Percentiles rank a stretch among this genome's conserved stretches.
These are phyloP conservation scores for Rossbeevera mucosa DNA, from an alignment of 768 basidiomycete species.

Conservation along the genomic window DNA sequence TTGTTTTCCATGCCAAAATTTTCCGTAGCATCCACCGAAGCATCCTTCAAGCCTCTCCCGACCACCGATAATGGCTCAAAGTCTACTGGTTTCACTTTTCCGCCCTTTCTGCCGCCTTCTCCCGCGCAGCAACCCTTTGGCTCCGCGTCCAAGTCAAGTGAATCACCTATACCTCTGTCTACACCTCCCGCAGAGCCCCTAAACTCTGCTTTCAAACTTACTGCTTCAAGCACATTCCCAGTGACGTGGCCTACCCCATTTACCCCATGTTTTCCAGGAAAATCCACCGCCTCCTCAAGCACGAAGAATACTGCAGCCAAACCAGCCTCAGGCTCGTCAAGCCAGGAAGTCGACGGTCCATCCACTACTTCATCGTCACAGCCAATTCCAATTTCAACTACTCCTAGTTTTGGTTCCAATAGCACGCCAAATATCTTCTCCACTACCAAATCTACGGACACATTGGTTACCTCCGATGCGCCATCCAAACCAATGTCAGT, in stretches of 20 bases:
- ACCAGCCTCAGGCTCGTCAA: conserved; percentile 2
- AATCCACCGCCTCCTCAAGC: conserved; percentile 9
- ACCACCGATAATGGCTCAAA: conserved; percentile 19
- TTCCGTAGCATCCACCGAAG: conserved; percentile 24
- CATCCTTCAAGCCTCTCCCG: conserved; percentile 7
- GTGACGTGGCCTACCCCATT: too few species aligned
- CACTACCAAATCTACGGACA: conserved; percentile 11
- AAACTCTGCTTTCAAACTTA: conserved; percentile 30
- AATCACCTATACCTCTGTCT: conserved; percentile 10
- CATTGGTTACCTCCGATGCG: conserved; percentile 20
- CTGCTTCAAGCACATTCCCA: conserved; percentile 10
- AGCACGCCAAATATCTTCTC: conserved; percentile 23
- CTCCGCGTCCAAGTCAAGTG: conserved; percentile 18
- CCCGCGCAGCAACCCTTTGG: conserved; percentile 11
- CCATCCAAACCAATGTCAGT: conserved; percentile 20
- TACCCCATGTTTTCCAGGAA: too few species aligned
- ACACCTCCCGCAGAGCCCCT: conserved; percentile 15
- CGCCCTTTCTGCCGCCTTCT: conserved; percentile 21
- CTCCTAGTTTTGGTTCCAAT: conserved; percentile 15
- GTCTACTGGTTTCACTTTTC: conserved; percentile 23
- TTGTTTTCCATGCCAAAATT: conserved; percentile 32
- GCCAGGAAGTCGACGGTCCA: conserved; percentile 10
- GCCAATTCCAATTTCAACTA: conserved; percentile 7
- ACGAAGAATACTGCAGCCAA: conserved; percentile 8
- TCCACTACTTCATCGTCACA: conserved; percentile 5